Base-by-base conservation (phyloP, 768 basidiomycete species). In the Boletus rubropictus region DNA sequence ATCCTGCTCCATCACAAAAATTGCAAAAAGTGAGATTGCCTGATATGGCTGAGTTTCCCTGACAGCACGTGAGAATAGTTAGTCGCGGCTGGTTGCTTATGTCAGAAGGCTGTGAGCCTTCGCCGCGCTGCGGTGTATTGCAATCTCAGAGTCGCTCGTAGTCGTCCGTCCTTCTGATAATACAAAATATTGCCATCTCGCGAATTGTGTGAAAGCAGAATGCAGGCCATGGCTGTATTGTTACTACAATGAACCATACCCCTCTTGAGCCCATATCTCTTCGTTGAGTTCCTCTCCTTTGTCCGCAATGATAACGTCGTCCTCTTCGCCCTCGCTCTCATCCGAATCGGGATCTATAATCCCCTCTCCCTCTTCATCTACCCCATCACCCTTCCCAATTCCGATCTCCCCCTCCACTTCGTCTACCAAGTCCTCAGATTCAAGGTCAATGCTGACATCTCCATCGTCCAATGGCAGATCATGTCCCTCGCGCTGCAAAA, bases 241-340 rank as follows among this genome's bases (percentile, higher is more conserved):
- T 12, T 5, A 24, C 39, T 50, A 52, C 2, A 53, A 14, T 28
- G 18, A 4, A 9, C 27, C 45, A 20, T 48, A 53, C 4, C 51
- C 50, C 8, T 48, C 38, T 15, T 25, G n/a, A 27, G 31, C 51
- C 33, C 24, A 52, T 14, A 54, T 9, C 0, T 43, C 25, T 9
- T 54, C n/a, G 4, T 54, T 21, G 1, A n/a, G n/a, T n/a, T n/a
- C n/a, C n/a, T n/a, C n/a, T n/a, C n/a, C n/a, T n/a, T n/a, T n/a
- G n/a, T n/a, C 42, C 2, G 25, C 34, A 10, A 40, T 1, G 7
- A 54, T 1, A 10, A 2, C 1, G 1, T 37, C 7, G 1, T 41
- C 11, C 6, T 20, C n/a, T n/a, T 48, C 15, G 1, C 14, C 29
- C 6, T 20, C n/a, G 7, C 37, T 24, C 8, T 39, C 5, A 0